Conservation (phyloP, 208 protist species). For the Leishmania guyanensis region DNA sequence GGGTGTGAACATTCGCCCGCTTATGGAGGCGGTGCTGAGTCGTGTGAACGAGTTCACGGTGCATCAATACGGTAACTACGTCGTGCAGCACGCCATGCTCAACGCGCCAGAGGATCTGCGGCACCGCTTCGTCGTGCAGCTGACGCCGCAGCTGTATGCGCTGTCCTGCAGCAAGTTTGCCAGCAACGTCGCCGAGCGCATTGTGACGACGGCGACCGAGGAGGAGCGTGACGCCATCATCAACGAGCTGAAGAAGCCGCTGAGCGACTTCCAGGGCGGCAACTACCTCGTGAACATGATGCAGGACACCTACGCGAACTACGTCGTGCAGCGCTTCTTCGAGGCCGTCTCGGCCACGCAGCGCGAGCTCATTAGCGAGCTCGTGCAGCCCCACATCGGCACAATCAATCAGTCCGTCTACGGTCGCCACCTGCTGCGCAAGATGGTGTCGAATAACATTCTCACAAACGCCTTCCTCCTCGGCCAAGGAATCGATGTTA, state of each 20-base stretch:
- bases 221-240: conserved; percentile 88
- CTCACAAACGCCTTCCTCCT: conserved; percentile 37
- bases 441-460: conserved; percentile 72
- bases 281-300: conserved; percentile 93
- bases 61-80: conserved; percentile 99
- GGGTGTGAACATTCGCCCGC: conserved; percentile 58
- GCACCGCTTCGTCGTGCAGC: conserved; percentile 66
- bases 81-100: conserved; percentile 98
- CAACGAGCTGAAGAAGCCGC: conserved; percentile 46
- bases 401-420: conserved; percentile 66
- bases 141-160: conserved; percentile 79
- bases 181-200: conserved; percentile 98
- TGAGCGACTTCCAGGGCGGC: conserved; percentile 49
- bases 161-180: conserved; percentile 97
- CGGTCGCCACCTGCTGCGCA: conserved; percentile 75
- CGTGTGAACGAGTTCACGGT: conserved; percentile 84
- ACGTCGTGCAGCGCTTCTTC: conserved; percentile 97
- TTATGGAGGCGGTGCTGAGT: conserved; percentile 91
- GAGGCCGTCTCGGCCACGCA: conserved; percentile 64
- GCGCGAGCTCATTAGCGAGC: conserved; percentile 53
- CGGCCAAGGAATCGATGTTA: conserved; percentile 38
- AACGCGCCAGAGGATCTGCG: conserved; percentile 87
- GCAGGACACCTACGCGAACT: conserved; percentile 97
- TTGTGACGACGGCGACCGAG: conserved; percentile 74
- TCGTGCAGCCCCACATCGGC: conserved; percentile 50